Conservation (phyloP, 257 asterid genomes). For the Capsicum pubescens region DNA sequence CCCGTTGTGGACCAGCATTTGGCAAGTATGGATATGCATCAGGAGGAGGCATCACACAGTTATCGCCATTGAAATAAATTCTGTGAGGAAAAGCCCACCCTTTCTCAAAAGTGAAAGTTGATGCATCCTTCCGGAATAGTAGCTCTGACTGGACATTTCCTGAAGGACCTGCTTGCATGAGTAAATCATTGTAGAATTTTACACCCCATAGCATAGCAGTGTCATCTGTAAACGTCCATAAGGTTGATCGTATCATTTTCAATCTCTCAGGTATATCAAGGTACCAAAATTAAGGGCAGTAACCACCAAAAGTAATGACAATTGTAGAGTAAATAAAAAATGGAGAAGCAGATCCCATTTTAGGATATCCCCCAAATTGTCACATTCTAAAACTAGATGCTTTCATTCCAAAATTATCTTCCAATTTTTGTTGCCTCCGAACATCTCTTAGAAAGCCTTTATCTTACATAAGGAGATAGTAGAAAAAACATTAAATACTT, state of each 20-base stretch:
- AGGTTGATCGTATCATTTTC: background rate
- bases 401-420: background rate
- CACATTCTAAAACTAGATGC: background rate
- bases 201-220: constrained; percentile 87
- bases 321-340: background rate
- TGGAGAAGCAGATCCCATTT: constrained; percentile 1
- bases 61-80: constrained; percentile 84
- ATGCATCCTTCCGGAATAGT: constrained; percentile 69
- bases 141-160: constrained; percentile 93
- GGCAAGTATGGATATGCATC: constrained; percentile 80
- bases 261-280: constrained; percentile 4
- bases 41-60: constrained; percentile 93
- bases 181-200: constrained; percentile 78
- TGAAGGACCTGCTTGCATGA: constrained; percentile 69
- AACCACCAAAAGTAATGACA: constrained; percentile 13
- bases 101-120: constrained; percentile 73
- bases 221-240: constrained; percentile 56
- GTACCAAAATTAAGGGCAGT: background rate
- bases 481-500: background rate
- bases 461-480: background rate
- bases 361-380: constrained; percentile 1
- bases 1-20: constrained; percentile 53
- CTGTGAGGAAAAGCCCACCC: constrained; percentile 93
- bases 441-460: background rate
- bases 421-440: constrained; percentile 2